phyloP scores from a whole-genome alignment of 352 stramenopile species.

The Pythium plurisporium region DNA sequence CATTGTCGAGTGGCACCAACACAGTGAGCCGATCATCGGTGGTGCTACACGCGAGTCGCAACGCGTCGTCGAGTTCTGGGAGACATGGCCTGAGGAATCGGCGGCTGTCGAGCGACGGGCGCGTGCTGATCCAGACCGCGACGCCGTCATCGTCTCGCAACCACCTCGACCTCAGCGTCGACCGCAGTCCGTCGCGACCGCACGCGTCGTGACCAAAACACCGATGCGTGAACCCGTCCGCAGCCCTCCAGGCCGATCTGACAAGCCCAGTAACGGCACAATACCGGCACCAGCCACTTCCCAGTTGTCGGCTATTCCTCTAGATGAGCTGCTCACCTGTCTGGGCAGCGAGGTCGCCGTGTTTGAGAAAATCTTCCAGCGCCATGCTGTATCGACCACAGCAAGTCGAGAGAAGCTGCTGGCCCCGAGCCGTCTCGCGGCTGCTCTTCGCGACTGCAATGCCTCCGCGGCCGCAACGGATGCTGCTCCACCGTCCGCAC shows the following conservation, averaged over 20 bases:
- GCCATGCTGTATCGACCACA: background rate
- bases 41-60: background rate
- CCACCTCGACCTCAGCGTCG: too few relatives aligned
- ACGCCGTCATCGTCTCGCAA: background rate
- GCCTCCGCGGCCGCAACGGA: background rate
- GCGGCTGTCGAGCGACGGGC: background rate
- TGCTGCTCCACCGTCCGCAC: background rate
- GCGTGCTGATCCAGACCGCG: background rate
- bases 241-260: too few relatives aligned
- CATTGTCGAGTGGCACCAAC: slow-evolving; percentile 13
- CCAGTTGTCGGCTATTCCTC: background rate
- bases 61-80: slow-evolving; percentile 14
- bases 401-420: background rate
- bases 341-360: slow-evolving; percentile 1
- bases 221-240: too few relatives aligned
- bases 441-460: slow-evolving; percentile 5
- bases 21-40: background rate
- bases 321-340: slow-evolving; percentile 8
- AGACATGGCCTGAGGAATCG: slow-evolving; percentile 12
- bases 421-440: background rate
- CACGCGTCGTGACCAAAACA: too few relatives aligned
- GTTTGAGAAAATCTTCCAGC: slow-evolving; percentile 8
- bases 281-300: background rate
- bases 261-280: too few relatives aligned
- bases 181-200: too few relatives aligned